These are phyloP conservation scores for Cairneyella variabilis DNA, from an alignment of 495 filamentous ascomycete genomes.

Conservation along the genomic window DNA sequence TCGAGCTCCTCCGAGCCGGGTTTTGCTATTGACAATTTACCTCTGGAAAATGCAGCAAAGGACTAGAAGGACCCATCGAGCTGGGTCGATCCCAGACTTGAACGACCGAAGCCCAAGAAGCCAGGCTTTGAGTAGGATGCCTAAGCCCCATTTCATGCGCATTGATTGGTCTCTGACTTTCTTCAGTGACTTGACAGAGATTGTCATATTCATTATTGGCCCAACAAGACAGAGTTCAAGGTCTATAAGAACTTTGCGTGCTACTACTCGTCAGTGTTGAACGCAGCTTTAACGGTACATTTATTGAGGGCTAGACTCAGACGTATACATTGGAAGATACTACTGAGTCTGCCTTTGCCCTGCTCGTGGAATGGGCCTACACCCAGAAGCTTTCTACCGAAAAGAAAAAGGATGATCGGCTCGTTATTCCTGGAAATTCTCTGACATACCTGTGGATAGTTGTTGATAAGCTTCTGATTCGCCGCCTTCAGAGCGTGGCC, in stretches of 20 bases:
- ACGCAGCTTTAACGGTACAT: neutral
- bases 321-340: neutral
- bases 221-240: neutral
- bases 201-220: conserved; percentile 10
- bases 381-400: neutral
- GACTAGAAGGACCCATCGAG: too few species aligned
- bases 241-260: conserved; percentile 1
- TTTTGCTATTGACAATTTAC: too few species aligned
- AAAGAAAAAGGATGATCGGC: neutral
- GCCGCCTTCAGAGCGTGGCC: neutral
- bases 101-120: too few species aligned
- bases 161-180: too few species aligned
- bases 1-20: too few species aligned
- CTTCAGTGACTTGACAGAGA: neutral
- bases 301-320: neutral
- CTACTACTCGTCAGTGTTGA: neutral
- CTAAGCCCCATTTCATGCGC: too few species aligned
- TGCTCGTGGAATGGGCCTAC: neutral
- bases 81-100: too few species aligned
- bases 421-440: neutral
- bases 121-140: too few species aligned
- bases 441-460: neutral
- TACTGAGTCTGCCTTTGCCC: neutral
- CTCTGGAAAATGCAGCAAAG: too few species aligned
- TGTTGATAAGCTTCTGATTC: neutral